Evolutionary conservation across 1,139 yeast genomes (phyloP).

Genomic region (Saccharomyces hybrid): DNA sequence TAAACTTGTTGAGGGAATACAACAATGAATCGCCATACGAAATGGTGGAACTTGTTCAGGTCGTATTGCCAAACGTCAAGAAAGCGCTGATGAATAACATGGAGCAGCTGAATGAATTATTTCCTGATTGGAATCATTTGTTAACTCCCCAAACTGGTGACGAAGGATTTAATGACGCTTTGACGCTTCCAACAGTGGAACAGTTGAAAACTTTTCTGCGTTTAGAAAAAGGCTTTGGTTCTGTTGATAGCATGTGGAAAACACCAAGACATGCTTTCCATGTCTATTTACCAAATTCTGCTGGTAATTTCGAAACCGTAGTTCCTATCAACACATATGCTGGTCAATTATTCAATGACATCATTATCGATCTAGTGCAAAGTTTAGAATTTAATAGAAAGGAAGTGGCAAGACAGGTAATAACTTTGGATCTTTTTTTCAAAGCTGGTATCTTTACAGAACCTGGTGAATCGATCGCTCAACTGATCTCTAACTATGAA

Average conservation of each 20-base stretch:
- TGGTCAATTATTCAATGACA: constrained; percentile 64
- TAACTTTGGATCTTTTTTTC: constrained; percentile 69
- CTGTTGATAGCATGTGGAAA: constrained; percentile 45
- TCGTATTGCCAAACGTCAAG: constrained; percentile 51
- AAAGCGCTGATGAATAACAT: constrained; percentile 32
- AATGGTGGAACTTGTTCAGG: constrained; percentile 43
- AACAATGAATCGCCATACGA: constrained; percentile 44
- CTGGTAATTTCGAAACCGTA: constrained; percentile 54
- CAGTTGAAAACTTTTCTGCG: constrained; percentile 31
- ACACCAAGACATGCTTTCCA: constrained; percentile 58
- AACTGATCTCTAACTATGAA: constrained; percentile 41
- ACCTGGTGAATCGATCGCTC: constrained; percentile 77
- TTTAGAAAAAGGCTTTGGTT: constrained; percentile 34
- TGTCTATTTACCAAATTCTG: constrained; percentile 46
- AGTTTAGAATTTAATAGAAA: constrained; percentile 82
- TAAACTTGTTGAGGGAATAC: constrained; percentile 23
- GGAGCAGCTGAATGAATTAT: constrained; percentile 33
- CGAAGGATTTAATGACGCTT: constrained; percentile 29
- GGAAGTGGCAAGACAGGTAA: constrained; percentile 78
- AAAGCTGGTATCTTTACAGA: constrained; percentile 65
- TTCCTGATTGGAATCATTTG: constrained; percentile 27
- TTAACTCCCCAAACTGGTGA: constrained; percentile 23
- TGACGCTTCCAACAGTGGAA: constrained; percentile 38
- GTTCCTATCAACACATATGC: constrained; percentile 57
- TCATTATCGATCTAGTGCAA: constrained; percentile 64